These are phyloP conservation scores for Chlamydomonas asymmetrica DNA, from an alignment of 139 green algal genomes.

Conservation along the genomic window DNA sequence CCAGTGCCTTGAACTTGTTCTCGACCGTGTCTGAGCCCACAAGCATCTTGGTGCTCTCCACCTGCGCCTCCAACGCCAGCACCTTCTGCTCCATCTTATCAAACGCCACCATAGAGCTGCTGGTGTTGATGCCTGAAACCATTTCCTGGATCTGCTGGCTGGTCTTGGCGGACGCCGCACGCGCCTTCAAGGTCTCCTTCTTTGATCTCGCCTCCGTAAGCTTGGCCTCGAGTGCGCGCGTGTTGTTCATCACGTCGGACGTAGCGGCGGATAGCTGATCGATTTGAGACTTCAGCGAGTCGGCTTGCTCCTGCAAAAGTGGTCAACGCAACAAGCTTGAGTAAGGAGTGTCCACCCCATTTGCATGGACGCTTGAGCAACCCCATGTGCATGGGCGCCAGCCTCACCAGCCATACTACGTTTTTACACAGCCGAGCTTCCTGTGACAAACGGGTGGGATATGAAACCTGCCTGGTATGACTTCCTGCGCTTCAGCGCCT, in stretches of 20 bases:
- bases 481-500: slow-evolving; percentile 91
- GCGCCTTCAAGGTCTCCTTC: slow-evolving; percentile 99
- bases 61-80: slow-evolving; percentile 89
- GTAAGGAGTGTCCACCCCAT: too few species aligned
- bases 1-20: slow-evolving; percentile 80
- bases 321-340: too few species aligned
- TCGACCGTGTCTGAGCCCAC: slow-evolving; percentile 73
- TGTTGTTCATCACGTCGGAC: slow-evolving; percentile 26
- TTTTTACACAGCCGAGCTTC: too few species aligned
- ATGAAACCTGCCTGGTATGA: slow-evolving; percentile 71
- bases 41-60: slow-evolving; percentile 77
- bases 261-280: slow-evolving; percentile 53
- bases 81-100: slow-evolving; percentile 99
- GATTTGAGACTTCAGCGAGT: slow-evolving; percentile 84
- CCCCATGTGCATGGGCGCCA: too few species aligned
- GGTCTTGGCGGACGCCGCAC: slow-evolving; percentile 85
- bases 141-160: slow-evolving; percentile 64
- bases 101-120: slow-evolving; percentile 88
- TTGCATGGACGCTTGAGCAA: too few species aligned
- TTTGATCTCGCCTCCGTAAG: slow-evolving; percentile 93
- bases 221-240: slow-evolving; percentile 77
- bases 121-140: slow-evolving; percentile 79
- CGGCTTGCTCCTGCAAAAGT: slow-evolving; percentile 75
- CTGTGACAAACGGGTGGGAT: too few species aligned
- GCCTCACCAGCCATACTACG: too few species aligned